These are phyloP conservation scores for Debaryomycetaceae sp. DNA, from an alignment of 1,139 yeast genomes.

Conservation along the genomic window DNA sequence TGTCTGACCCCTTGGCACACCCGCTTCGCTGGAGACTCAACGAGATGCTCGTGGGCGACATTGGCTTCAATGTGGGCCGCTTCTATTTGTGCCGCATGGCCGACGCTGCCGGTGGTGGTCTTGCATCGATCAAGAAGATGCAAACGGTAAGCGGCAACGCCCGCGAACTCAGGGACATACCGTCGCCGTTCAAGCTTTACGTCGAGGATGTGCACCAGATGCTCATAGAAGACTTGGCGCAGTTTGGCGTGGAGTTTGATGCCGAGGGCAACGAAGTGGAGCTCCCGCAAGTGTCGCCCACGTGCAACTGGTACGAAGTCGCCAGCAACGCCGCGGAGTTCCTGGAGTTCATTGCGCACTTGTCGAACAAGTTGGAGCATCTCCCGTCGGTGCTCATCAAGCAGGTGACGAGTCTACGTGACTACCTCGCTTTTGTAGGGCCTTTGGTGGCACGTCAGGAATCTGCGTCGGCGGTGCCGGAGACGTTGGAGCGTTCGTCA, in stretches of 20 bases:
- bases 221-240: constrained; percentile 24
- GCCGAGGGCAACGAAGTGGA: constrained; percentile 25
- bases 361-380: constrained; percentile 20
- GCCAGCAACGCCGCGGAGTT: constrained; percentile 35
- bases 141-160: constrained; percentile 17
- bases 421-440: constrained; percentile 13
- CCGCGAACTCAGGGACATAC: constrained; percentile 17
- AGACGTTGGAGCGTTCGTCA: constrained; percentile 6
- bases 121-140: constrained; percentile 34
- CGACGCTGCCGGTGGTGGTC: constrained; percentile 35
- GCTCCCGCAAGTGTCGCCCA: constrained; percentile 3
- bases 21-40: constrained; percentile 34
- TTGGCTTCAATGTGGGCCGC: constrained; percentile 43
- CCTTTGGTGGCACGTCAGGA: constrained; percentile 16
- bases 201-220: constrained; percentile 45
- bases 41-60: constrained; percentile 44
- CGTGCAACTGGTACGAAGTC: constrained; percentile 40
- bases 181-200: constrained; percentile 43
- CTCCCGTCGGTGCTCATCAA: constrained; percentile 13
- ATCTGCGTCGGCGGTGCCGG: constrained; percentile 6
- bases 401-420: constrained; percentile 16
- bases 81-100: constrained; percentile 44
- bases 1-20: constrained; percentile 37
- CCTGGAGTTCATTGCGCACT: constrained; percentile 23
- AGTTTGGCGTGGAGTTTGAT: constrained; percentile 36